Conservation (phyloP, 78 protist genomes). For the Mastigamoeba balamuthi region DNA sequence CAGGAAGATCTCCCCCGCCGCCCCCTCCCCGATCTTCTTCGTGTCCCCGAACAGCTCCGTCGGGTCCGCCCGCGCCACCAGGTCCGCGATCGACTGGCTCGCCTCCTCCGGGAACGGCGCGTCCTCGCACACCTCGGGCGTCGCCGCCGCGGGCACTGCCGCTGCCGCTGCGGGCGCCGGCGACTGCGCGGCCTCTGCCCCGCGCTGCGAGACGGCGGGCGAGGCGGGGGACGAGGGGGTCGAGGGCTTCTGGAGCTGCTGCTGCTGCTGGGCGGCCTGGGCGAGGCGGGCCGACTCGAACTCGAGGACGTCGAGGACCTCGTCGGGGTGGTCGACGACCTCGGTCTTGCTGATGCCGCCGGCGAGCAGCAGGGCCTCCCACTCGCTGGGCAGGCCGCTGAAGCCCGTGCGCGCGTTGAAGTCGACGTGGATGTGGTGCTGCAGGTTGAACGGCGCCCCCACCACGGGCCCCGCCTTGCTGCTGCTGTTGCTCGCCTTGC, state of each 20-base stretch:
- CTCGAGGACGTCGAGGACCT: slow-evolving; percentile 36
- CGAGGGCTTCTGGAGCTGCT: background rate
- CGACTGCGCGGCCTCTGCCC: background rate
- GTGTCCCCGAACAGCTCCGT: slow-evolving; percentile 36
- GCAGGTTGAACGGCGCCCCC: slow-evolving; percentile 43
- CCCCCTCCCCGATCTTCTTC: slow-evolving; percentile 69
- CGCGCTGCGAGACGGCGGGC: background rate
- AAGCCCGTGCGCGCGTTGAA: slow-evolving; percentile 52
- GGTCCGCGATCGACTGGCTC: slow-evolving; percentile 25
- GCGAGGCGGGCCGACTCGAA: slow-evolving; percentile 21
- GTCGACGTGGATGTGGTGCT: slow-evolving; percentile 45
- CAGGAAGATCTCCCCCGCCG: slow-evolving; percentile 59
- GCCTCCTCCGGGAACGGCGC: slow-evolving; percentile 24
- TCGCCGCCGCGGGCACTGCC: too few species aligned
- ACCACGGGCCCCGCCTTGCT: too few species aligned
- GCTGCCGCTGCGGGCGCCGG: background rate
- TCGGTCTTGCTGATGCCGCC: slow-evolving; percentile 29
- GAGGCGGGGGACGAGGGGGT: background rate
- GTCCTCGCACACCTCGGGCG: background rate
- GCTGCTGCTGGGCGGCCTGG: background rate
- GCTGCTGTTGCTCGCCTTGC: too few species aligned
- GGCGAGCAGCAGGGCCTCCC: background rate
- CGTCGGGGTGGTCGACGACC: slow-evolving; percentile 52
- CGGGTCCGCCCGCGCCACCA: slow-evolving; percentile 46
- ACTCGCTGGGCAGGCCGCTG: slow-evolving; percentile 36